These are phyloP conservation scores for Epichloe sibirici DNA, from an alignment of 2,329 filamentous ascomycete species.

Conservation along the genomic window DNA sequence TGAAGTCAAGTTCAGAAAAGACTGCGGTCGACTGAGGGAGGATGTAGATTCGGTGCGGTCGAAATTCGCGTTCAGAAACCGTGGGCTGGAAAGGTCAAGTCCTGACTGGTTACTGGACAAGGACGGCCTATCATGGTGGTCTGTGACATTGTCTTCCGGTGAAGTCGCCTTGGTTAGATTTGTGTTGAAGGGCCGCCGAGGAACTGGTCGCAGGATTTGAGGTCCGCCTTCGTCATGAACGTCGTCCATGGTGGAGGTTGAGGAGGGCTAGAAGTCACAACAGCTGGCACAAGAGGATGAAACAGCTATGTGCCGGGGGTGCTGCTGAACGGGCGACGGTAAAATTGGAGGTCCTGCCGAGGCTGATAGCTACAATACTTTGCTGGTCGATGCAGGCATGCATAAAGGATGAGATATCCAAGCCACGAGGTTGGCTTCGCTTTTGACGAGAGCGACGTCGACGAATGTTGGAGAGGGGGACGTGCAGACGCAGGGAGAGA, in stretches of 20 bases:
- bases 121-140: constrained; percentile 13
- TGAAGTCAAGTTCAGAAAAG: constrained; percentile 73
- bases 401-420: no score
- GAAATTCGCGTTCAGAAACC: constrained; percentile 33
- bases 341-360: no score
- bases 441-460: no score
- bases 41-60: constrained; percentile 14
- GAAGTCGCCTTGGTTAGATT: constrained; percentile 35
- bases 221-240: constrained; percentile 28
- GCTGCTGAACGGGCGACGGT: not conserved
- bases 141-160: constrained; percentile 24
- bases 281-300: not conserved
- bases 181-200: constrained; percentile 58
- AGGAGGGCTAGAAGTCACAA: not conserved
- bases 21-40: constrained; percentile 57
- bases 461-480: no score
- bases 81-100: constrained; percentile 21
- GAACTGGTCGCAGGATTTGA: constrained; percentile 54
- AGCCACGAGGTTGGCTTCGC: no score
- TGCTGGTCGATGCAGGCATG: no score
- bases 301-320: not conserved
- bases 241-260: constrained; percentile 17
- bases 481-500: not conserved
- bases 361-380: no score
- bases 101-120: constrained; percentile 12